Conservation (phyloP, 225 moss, liverwort and hornwort species). For the Sphagnum contortum region DNA sequence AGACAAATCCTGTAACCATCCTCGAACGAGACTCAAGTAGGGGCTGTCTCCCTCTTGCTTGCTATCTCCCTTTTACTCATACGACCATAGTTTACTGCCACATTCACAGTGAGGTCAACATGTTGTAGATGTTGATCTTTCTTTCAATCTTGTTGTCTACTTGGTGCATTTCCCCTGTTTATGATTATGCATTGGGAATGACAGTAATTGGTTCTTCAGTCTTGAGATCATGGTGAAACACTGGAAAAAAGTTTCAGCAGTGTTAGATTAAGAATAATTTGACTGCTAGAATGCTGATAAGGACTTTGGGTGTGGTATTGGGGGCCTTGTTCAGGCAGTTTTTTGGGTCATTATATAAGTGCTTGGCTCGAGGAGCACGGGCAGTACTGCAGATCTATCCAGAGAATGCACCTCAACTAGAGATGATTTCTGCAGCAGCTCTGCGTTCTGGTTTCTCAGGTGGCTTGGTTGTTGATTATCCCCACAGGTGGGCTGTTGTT, state of each 20-base stretch:
- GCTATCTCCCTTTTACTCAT: neutral
- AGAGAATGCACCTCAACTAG: constrained; percentile 67
- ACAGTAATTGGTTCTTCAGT: too few species aligned
- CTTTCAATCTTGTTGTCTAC: too few species aligned
- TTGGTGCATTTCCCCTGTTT: too few species aligned
- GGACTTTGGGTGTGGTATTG: too few species aligned
- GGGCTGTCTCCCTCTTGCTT: constrained; percentile 1
- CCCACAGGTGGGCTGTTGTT: constrained; percentile 41
- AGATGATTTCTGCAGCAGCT: constrained; percentile 90
- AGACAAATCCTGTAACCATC: constrained; percentile 77
- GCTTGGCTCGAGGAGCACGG: constrained; percentile 68
- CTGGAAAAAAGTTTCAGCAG: too few species aligned
- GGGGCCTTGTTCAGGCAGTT: constrained; percentile 27
- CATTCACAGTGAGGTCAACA: too few species aligned
- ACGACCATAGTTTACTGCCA: too few species aligned
- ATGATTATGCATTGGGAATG: too few species aligned
- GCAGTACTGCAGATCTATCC: constrained; percentile 87
- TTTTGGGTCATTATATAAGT: constrained; percentile 72
- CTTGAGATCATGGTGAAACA: too few species aligned
- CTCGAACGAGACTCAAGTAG: constrained; percentile 67
- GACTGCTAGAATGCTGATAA: too few species aligned
- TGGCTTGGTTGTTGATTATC: constrained; percentile 88
- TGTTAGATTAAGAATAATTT: too few species aligned
- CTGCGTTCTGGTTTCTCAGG: constrained; percentile 89
- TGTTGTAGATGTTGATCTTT: too few species aligned